Conservation (phyloP, 495 filamentous ascomycete species). For the Echria macrotheca region DNA sequence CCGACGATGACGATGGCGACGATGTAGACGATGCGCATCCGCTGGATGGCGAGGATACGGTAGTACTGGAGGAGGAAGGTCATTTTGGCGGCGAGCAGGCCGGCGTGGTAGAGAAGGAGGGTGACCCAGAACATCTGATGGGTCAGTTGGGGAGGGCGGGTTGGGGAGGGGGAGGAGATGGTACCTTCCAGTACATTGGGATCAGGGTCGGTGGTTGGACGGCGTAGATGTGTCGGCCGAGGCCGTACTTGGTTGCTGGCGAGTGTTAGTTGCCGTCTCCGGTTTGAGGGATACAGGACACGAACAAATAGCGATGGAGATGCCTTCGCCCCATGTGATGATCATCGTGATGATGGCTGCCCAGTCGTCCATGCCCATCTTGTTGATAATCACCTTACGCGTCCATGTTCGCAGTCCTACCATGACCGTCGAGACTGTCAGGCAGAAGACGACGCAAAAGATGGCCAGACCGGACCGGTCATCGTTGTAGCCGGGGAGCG, state of each 20-base stretch:
- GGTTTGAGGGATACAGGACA: neutral
- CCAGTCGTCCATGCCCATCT: conserved; percentile 40
- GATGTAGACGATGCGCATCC: conserved; percentile 25
- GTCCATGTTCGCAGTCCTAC: conserved; percentile 38
- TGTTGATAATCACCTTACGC: conserved; percentile 34
- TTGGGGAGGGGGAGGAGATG: neutral
- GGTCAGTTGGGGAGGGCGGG: neutral
- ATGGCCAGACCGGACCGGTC: neutral
- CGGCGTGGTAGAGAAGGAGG: conserved; percentile 38
- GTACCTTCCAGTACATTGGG: conserved; percentile 3
- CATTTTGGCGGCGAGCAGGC: conserved; percentile 34
- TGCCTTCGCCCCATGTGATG: conserved; percentile 5
- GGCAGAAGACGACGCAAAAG: conserved; percentile 7
- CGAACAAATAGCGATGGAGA: conserved; percentile 1
- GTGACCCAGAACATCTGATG: conserved; percentile 35
- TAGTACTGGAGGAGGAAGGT: conserved; percentile 41
- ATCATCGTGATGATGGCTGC: conserved; percentile 20
- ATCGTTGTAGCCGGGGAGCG: conserved; percentile 1
- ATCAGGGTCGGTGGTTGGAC: neutral
- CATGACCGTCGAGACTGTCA: conserved; percentile 26
- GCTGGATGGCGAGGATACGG: conserved; percentile 30
- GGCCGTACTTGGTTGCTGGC: conserved; percentile 4
- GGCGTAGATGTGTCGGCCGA: conserved; percentile 4
- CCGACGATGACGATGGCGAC: conserved; percentile 19
- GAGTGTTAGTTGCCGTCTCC: neutral